These are phyloP conservation scores for Purshia tridentata DNA, from an alignment of 306 rosid species.

Conservation along the genomic window DNA sequence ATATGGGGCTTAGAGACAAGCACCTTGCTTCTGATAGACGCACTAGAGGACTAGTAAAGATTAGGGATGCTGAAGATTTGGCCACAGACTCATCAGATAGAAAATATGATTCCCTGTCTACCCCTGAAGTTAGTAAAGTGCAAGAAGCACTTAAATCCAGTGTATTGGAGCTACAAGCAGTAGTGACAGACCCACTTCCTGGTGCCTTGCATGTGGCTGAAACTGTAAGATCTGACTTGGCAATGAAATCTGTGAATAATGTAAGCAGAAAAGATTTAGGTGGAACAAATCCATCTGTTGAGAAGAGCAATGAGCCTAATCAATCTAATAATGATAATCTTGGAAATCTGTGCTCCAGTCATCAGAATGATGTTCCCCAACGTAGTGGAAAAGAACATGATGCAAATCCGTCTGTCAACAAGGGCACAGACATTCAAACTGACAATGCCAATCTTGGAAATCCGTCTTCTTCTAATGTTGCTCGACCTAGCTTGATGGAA, in stretches of 20 bases:
- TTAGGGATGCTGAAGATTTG: conserved; percentile 40
- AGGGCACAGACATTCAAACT: conserved; percentile 30
- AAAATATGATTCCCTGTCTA: conserved; percentile 28
- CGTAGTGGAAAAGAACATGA: conserved; percentile 26
- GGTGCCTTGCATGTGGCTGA: conserved; percentile 53
- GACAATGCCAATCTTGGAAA: conserved; percentile 30
- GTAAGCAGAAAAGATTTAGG: conserved; percentile 19
- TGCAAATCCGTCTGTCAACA: conserved; percentile 30
- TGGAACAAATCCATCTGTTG: conserved; percentile 31
- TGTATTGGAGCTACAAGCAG: conserved; percentile 47
- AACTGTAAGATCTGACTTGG: conserved; percentile 41
- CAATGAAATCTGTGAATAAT: conserved; percentile 18
- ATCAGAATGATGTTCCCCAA: conserved; percentile 24
- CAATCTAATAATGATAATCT: conserved; percentile 32
- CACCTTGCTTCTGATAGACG: conserved; percentile 35
- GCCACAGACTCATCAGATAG: conserved; percentile 1
- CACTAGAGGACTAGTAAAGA: conserved; percentile 48
- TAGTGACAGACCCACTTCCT: conserved; percentile 80
- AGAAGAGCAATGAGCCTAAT: conserved; percentile 29
- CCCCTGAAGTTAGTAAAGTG: conserved; percentile 43
- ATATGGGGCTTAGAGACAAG: conserved; percentile 35
- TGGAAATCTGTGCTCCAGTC: conserved; percentile 31
- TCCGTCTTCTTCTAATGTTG: conserved; percentile 26
- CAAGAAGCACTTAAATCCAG: conserved; percentile 67
- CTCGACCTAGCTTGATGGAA: conserved; percentile 51